Base-by-base conservation (phyloP, 2,329 filamentous ascomycete species). In the Xylariales sp. region DNA sequence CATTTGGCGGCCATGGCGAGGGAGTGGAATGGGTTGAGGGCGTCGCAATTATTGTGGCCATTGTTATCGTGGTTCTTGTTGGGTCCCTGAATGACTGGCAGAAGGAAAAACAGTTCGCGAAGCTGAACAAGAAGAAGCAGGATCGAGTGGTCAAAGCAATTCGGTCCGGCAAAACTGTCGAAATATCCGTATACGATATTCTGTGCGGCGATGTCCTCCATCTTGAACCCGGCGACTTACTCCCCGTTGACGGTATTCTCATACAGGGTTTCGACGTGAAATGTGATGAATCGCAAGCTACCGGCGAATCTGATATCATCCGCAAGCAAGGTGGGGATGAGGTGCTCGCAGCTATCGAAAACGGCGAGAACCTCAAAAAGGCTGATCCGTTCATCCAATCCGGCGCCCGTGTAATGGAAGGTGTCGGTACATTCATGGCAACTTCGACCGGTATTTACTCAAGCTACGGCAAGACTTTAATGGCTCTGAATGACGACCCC, bases 351-450 rank as follows among this genome's bases (percentile, higher is more conserved):
- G 82, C 82, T 19, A 85, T 89, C 52, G 78, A 86, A 51, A 79
- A 76, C 48, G 70, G 78, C 51, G 76, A 83, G 31, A 71, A 70
- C 33, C 69, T 83, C 18, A 82, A 78, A 66, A 88, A 88, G 62
- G 74, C 88, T 63, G 86, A 90, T 49, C 85, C 85, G 0, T 88
- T 90, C 52, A 87, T 96, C 53, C 86, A 95, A 51, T 95, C 89
- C 21, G 90, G 85, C 22, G 76, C 81, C 39, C 84, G 84, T 47
- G 83, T 88, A 44, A 83, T 88, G 64, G 84, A 88, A 57, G 85
- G 85, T 32, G 77, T 88, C 7, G 85, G 85, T 10, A 87, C 81
- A 2, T 89, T 80, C 53, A 69, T 89, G 61, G 80, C 82, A 46
- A 88, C 85, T 2, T 84, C 82, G 12, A 84, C 84, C 22, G 85